Evolutionary conservation across 768 basidiomycete species (phyloP).

Genomic region (Psilocybe sp.): DNA sequence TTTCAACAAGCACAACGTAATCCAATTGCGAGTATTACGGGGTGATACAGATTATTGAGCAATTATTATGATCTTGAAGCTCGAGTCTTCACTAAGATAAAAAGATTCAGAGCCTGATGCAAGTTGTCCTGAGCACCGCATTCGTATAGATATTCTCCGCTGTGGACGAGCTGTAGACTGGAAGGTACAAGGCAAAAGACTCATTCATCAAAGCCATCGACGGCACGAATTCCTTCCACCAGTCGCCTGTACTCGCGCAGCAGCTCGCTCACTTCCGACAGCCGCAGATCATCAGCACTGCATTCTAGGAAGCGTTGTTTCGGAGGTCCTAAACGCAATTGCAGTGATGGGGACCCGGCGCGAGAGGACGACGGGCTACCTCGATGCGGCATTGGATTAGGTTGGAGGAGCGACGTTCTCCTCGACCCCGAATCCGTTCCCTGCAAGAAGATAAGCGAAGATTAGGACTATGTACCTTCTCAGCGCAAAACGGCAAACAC

Average conservation of each 20-base stretch:
- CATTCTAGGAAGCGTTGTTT: conserved; percentile 71
- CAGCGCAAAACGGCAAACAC: neutral
- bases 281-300: conserved; percentile 68
- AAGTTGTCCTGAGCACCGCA: too few relatives aligned
- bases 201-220: conserved; percentile 55
- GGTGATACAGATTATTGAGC: too few relatives aligned
- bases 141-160: too few relatives aligned
- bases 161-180: too few relatives aligned
- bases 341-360: conserved; percentile 30
- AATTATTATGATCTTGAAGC: too few relatives aligned
- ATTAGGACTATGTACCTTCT: neutral
- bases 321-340: conserved; percentile 54
- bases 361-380: conserved; percentile 18
- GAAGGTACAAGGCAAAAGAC: neutral
- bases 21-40: too few relatives aligned
- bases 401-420: conserved; percentile 34
- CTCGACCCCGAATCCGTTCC: conserved; percentile 7
- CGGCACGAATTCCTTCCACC: conserved; percentile 61
- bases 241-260: conserved; percentile 79
- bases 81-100: too few relatives aligned
- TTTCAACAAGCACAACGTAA: too few relatives aligned
- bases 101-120: too few relatives aligned
- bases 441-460: neutral
- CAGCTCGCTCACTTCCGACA: conserved; percentile 80
- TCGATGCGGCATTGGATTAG: conserved; percentile 5